Percentiles rank a stretch among this genome's conserved stretches.
These are phyloP conservation scores for bread wheat (Triticum aestivum) DNA, from an alignment of 176 grass and related monocot genomes.

Conservation along the genomic window DNA sequence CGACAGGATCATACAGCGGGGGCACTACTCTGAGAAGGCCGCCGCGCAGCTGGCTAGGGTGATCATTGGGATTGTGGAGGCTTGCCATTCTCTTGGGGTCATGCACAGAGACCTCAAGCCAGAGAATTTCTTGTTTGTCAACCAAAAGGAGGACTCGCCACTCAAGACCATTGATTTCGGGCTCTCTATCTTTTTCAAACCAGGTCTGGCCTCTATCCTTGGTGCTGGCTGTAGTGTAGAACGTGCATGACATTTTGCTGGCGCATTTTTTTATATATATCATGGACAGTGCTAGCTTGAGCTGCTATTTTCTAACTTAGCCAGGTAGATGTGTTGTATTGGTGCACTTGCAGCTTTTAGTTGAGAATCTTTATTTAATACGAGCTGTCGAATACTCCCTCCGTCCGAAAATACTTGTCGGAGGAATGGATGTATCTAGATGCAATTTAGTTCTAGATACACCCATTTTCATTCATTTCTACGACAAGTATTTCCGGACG, in stretches of 20 bases:
- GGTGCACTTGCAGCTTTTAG: not conserved
- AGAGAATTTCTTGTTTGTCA: constrained; percentile 61
- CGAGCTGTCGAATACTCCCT: not conserved
- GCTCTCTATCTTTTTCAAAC: constrained; percentile 72
- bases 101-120: constrained; percentile 71
- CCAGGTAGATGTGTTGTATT: not conserved
- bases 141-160: constrained; percentile 45
- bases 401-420: no score
- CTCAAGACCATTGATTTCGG: constrained; percentile 66
- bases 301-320: not conserved
- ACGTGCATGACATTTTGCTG: not conserved
- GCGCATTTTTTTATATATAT: not conserved
- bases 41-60: constrained; percentile 50
- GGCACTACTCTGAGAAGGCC: constrained; percentile 65
- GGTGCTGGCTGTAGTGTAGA: not conserved
- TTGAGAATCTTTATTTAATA: constrained; percentile 11
- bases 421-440: no score
- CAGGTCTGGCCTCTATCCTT: constrained; percentile 30
- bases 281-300: constrained; percentile 7
- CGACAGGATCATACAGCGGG: constrained; percentile 62
- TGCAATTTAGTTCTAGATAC: no score
- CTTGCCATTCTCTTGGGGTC: constrained; percentile 58
- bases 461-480: no score
- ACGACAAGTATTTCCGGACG: no score
- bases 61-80: constrained; percentile 53